Base-by-base conservation (phyloP, 2,329 filamentous ascomycete genomes). In the Grosmannia penicillata region DNA sequence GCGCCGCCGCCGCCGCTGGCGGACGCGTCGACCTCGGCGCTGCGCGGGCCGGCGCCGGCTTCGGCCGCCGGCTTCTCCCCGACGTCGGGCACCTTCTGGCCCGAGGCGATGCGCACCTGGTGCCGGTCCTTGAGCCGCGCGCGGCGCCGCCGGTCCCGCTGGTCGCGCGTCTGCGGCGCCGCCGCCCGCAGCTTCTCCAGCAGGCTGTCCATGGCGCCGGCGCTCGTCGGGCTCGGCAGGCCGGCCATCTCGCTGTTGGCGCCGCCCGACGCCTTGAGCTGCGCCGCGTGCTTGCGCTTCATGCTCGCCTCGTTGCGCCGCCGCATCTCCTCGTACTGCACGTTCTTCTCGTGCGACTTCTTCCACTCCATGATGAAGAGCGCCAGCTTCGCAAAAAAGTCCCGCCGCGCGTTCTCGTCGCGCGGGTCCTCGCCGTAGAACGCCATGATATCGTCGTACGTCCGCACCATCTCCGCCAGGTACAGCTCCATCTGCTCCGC, bases 401-500 rank as follows among this genome's bases (percentile, higher is more conserved):
- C 87, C 45, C 91, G 73, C 41, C 87, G 72, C n/a, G 87, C 82
- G 52, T 85, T 93, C 38, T 96, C 91, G 55, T 98, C 91, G 11
- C 72, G 68, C 28, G 82, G 78, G 53, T 98, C 91, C 63, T 98
- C 91, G 47, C 91, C 91, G 55, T 95, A 96, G 60, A 94, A 94
- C 6, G 79, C 72, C 78, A 96, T 86, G 49, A 96, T 95, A 55
- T 95, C 86, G 53, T 94, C 82, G 63, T 89, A 96, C 1, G 81
- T 82, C 53, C 82, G 78, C 48, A 75, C 68, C 84, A 94, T 95
- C 55, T 95, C 86, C 48, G 94, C 87, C 33, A 96, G 65, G 56
- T 93, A 95, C 18, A 96, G 66, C 54, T 84, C 74, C 77, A 96
- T 82, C 63, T 96, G 91, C 58, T 95, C 89, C 3, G 91, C 86